phyloP scores from a whole-genome alignment of 805 yeast genomes.

The Candida mattraensis region DNA sequence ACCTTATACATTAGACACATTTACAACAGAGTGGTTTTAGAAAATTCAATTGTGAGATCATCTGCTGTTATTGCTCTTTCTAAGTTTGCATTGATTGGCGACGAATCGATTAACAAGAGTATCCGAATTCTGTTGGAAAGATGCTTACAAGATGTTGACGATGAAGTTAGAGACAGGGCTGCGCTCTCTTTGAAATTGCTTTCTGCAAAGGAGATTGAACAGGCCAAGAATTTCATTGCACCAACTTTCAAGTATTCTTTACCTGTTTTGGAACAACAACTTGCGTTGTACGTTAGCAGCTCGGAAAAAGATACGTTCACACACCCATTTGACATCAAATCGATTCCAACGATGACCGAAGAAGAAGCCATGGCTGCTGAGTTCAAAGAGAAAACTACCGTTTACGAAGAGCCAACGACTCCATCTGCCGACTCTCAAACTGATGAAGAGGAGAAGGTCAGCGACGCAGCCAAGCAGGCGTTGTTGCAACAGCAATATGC shows the following conservation, averaged over 20 bases:
- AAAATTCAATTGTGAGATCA: slow-evolving; percentile 91
- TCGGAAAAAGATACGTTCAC: slow-evolving; percentile 44
- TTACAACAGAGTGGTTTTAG: slow-evolving; percentile 94
- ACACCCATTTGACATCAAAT: slow-evolving; percentile 67
- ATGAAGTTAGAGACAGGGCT: slow-evolving; percentile 98
- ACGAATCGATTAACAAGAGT: slow-evolving; percentile 62
- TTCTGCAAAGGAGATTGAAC: slow-evolving; percentile 37
- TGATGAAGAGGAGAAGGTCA: slow-evolving; percentile 30
- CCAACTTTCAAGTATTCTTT: slow-evolving; percentile 73
- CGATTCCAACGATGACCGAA: slow-evolving; percentile 63
- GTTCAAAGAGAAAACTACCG: slow-evolving; percentile 50
- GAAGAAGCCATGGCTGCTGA: slow-evolving; percentile 70
- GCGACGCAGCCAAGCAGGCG: slow-evolving; percentile 30
- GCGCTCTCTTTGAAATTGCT: slow-evolving; percentile 77
- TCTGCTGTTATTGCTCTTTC: slow-evolving; percentile 93
- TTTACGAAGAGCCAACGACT: slow-evolving; percentile 25
- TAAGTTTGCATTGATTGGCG: slow-evolving; percentile 81
- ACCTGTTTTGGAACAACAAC: slow-evolving; percentile 72
- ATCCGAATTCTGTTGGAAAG: slow-evolving; percentile 75
- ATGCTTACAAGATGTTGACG: slow-evolving; percentile 86
- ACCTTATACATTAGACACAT: slow-evolving; percentile 92
- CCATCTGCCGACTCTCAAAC: slow-evolving; percentile 18
- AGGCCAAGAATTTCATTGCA: slow-evolving; percentile 54
- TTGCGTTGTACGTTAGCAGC: slow-evolving; percentile 65
- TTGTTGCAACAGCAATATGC: slow-evolving; percentile 63